Percentiles rank a stretch among this genome's conserved stretches.
Conservation (phyloP, 805 yeast genomes). For the Candida odintsovae region DNA sequence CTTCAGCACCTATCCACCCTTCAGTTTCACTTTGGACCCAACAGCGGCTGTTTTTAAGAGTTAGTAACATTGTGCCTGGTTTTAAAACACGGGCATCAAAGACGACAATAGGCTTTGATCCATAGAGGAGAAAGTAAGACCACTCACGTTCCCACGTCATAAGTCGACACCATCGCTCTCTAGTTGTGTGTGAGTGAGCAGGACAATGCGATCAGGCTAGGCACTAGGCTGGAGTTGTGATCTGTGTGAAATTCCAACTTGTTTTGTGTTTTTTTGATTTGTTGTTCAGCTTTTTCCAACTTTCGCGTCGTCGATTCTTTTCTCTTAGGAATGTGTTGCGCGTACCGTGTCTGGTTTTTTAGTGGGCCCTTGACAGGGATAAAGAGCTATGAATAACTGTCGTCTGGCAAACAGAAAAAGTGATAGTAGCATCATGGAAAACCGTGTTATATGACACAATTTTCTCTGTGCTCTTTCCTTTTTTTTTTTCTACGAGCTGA, state of each 20-base stretch:
- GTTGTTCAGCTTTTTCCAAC: conserved; percentile 8
- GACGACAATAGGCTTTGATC: neutral
- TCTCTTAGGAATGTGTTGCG: conserved; percentile 14
- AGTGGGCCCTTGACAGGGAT: neutral
- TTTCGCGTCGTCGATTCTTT: conserved; percentile 4
- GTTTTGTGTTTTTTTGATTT: conserved; percentile 4
- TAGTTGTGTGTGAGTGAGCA: neutral
- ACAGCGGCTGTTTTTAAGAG: conserved; percentile 47
- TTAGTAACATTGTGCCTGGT: conserved; percentile 23
- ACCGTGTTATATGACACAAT: too few relatives aligned
- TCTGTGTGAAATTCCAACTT: neutral
- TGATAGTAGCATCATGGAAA: too few relatives aligned
- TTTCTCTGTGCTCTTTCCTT: too few relatives aligned
- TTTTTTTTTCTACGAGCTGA: too few relatives aligned
- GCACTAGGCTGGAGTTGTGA: neutral
- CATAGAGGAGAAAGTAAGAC: neutral
- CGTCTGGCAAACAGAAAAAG: too few relatives aligned
- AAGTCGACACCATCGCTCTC: conserved; percentile 32
- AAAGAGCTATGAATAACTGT: too few relatives aligned
- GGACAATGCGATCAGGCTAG: neutral
- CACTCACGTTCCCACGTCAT: conserved; percentile 51
- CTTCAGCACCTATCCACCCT: conserved; percentile 73
- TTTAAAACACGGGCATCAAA: neutral
- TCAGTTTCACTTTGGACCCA: conserved; percentile 67
- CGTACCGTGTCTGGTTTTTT: conserved; percentile 4